Base-by-base conservation (phyloP, 768 basidiomycete genomes). In the Leccinum longicurvipes region DNA sequence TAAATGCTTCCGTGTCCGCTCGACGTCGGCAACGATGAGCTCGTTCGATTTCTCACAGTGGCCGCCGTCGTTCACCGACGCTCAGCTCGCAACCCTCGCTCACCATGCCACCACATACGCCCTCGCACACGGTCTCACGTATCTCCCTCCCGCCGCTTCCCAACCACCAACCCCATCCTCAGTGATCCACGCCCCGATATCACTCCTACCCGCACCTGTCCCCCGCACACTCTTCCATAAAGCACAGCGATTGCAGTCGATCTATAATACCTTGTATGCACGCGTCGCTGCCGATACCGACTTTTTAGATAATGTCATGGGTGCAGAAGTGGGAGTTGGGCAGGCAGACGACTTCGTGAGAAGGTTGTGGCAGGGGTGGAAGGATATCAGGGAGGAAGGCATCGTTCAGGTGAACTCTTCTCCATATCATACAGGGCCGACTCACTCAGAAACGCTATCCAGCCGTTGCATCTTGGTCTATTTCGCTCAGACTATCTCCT, bases 401-500 rank as follows among this genome's bases (percentile, higher is more conserved):
- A 63, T 81, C 25, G 71, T 70, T 4, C 85, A 86, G 78, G 85
- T 86, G 45, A 56, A 14, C 39, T 4, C 4, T 11, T 32, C n/a
- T 5, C 27, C 7, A 17, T 5, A 11, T 36, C 9, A 17, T 50
- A 17, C 6, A 24, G 21, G 5, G 8, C 15, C 6, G 21, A n/a
- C 50, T 62, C 15, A 55, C 63, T 58, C 49, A 50, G 23, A 8
- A 36, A 51, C 7, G 32, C 4, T 46, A 0, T 56, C 15, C 14
- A 98, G 94, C 82, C 84, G 0, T 74, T 91, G 46, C 90, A 97
- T 57, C 81, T 98, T 6, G 94, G 95, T 19, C 73, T 99, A 19
- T 97, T 96, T 73, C 81, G 96, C 53, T 97, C 94, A 10, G 96
- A 99, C 74, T 99, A 98, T 72, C 77, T 98, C 28, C 73, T 98